These are phyloP conservation scores for Biancaea sappan DNA, from an alignment of 306 rosid genomes.

Conservation along the genomic window DNA sequence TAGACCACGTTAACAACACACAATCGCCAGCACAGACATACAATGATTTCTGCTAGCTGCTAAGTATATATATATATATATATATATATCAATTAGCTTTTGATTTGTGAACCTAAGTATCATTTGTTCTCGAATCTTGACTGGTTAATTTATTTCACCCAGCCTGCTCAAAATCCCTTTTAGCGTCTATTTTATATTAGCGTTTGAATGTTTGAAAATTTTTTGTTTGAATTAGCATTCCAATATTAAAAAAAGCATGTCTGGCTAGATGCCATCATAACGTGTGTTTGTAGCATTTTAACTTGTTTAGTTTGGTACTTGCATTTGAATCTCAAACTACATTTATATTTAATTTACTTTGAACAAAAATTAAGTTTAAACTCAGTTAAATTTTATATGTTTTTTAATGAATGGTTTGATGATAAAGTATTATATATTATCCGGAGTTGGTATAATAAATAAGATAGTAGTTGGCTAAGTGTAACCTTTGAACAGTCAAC, in stretches of 20 bases:
- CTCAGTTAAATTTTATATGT: background rate
- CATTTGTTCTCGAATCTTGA: background rate
- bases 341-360: too few relatives aligned
- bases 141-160: background rate
- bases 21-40: background rate
- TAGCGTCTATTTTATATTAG: too few relatives aligned
- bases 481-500: slow-evolving; percentile 1
- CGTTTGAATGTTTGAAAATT: too few relatives aligned
- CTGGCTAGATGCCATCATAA: too few relatives aligned
- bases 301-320: too few relatives aligned
- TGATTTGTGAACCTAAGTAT: background rate
- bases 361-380: too few relatives aligned
- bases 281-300: too few relatives aligned
- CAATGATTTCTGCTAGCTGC: background rate
- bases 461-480: background rate
- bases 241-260: too few relatives aligned
- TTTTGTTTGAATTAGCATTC: too few relatives aligned
- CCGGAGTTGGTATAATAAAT: background rate
- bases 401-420: background rate
- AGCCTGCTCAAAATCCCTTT: too few relatives aligned
- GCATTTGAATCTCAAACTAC: too few relatives aligned
- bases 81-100: too few relatives aligned
- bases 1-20: background rate
- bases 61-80: background rate
- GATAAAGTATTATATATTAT: background rate